Evolutionary conservation across 352 stramenopile species (phyloP), one percentile per base, ranked within the genome.

Genomic region (Phytopythium cucurbitacearum): DNA sequence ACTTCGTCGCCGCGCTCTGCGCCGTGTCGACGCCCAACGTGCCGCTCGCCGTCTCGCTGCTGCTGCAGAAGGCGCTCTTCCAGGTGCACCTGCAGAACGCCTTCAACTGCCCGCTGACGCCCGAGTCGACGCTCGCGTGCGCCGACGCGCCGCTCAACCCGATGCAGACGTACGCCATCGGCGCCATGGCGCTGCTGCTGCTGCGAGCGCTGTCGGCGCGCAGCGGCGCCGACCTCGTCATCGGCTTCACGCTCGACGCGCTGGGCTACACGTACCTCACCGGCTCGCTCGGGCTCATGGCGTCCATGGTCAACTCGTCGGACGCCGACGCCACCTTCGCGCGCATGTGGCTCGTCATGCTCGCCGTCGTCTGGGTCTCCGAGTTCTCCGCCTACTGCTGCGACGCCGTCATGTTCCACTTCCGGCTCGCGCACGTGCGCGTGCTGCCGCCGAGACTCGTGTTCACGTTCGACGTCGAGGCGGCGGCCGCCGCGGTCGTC

Each of bases 321-420:
- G 61, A 73, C 21, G 50, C 50, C 2, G 72, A 52, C 1, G 52
- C 76, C 4, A 64, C 76, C 32, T 67, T 69, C 3, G 81, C 82
- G 37, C 76, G 80, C 39, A 85, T 85, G 57, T 58, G 85, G 38
- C 67, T 87, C 21, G 85, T 91, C 8, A 70, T 79, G 41, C 61
- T 91, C 40, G 73, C 87, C 37, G 80, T 91, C 33, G 73, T 91
- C 9, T 91, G 80, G 80, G 73, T 64, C 43, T 90, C 85, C 34
- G 96, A 98, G 68, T 93, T 97, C 0, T 92, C 91, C 41, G 95
- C 94, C 7, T 99, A 98, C 70, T 85, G 53, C 21, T 87, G 76
- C 46, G 69, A 84, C 37, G 68, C 64, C 6, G 45, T 87, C 37
- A 82, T 87, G 60, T 85, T 67, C 43, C 71, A 71, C 40, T 76